Evolutionary conservation across 768 basidiomycete genomes (phyloP), one percentile per base, ranked within the genome.

Genomic region (Lentinus tigrinus): DNA sequence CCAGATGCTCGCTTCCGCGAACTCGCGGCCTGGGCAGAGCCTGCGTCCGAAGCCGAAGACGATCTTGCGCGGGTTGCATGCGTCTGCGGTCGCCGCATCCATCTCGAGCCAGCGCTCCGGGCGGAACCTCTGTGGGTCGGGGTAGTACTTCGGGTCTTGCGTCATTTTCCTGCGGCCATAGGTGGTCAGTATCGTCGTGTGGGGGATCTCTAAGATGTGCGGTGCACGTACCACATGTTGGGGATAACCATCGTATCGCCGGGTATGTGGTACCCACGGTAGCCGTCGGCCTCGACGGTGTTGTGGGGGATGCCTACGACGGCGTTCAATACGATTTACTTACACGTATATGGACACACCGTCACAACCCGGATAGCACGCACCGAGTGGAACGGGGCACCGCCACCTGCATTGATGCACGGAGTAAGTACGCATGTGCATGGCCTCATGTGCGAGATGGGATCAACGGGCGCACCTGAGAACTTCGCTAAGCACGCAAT

Each of bases 1-100:
- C 78, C 77, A 85, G 26, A 81, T 65, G 53, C 71, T 77, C 4
- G 72, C 61, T 50, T 83, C 79, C 2, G 81, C 84, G 51, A 85
- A 77, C 60, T 81, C 72, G 42, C 78, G 73, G 10, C 85, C 83
- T 6, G 84, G 82, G 61, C 85, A 87, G 54, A 78, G 73, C 56
- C 81, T 81, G 44, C 36, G 74, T 28, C 84, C 84, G 69, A 85
- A 85, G 8, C 83, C 84, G 62, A 84, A 85, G 19, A 82, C 74
- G 37, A 81, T 65, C 36, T 77, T 75, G 31, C 75, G 71, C 31
- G 83, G 81, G 67, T 83, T 78, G 17, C 40, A 39, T 7, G 37
- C 28, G 8, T 60, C 62, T 13, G 58, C 57, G 19, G 73, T 72
- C 34, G 77, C 69, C 39, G 68, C 62, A 19, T 70, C 64, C 47